These are phyloP conservation scores for Fusarium musae DNA, from an alignment of 2,329 filamentous ascomycete species.

Conservation along the genomic window DNA sequence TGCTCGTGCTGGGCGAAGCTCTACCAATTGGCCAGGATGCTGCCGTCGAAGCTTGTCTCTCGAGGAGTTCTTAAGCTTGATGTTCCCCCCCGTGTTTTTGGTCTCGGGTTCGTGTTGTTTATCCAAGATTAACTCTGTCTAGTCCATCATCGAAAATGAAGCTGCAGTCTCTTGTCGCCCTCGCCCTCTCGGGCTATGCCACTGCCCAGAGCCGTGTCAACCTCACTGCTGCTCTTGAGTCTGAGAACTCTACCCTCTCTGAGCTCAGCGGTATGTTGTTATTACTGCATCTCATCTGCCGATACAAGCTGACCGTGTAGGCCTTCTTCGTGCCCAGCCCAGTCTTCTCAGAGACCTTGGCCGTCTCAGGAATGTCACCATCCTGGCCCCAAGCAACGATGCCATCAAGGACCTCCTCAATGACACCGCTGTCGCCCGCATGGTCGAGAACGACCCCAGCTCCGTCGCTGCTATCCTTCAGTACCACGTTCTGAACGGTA, in stretches of 20 bases:
- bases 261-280: conserved; percentile 33
- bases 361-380: conserved; percentile 40
- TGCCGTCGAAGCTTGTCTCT: background rate
- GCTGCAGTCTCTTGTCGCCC: conserved; percentile 25
- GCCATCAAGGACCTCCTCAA: conserved; percentile 63
- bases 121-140: conserved; percentile 6
- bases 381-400: conserved; percentile 66
- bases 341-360: conserved; percentile 29
- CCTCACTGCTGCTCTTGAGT: conserved; percentile 39
- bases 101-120: background rate
- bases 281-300: background rate
- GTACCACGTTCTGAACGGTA: conserved; percentile 68
- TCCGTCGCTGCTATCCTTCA: conserved; percentile 59
- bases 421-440: conserved; percentile 55
- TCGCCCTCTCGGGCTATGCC: conserved; percentile 37
- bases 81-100: background rate
- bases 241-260: conserved; percentile 46
- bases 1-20: conserved; percentile 9
- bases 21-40: conserved; percentile 24
- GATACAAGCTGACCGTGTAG: conserved; percentile 27
- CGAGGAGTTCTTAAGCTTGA: conserved; percentile 15
- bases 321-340: conserved; percentile 40
- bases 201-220: conserved; percentile 37
- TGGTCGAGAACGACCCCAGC: conserved; percentile 51
- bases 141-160: conserved; percentile 35